Evolutionary conservation across 1,284 basidiomycete species (phyloP), one percentile per base, ranked within the genome.

Genomic region (Butyriboletus regius): DNA sequence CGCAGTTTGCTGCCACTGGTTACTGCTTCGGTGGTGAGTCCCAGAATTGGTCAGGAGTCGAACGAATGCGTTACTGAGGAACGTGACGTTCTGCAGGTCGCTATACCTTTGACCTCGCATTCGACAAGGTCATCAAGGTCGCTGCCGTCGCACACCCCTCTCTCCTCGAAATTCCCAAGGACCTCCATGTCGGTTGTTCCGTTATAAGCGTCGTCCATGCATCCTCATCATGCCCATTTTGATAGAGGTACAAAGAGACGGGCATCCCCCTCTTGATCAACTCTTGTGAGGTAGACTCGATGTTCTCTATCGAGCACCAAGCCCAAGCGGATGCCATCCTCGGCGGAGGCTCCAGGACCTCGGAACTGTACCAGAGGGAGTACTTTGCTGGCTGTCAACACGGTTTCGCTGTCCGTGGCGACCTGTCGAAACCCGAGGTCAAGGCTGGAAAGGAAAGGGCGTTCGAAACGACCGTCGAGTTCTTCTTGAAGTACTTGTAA

Each of bases 11-110:
- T 13, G 82, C 79, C 1, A 79, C 76, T 1, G 84, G 83, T 1
- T 88, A 80, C 68, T 88, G 86, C 71, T 83, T 79, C 52, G 85
- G 86, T 34, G 85, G 79, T 73, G 56, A 56, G 70, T 64, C 4
- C 5, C 24, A 7, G n/a, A 20, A 8, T 4, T 26, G 18, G 31
- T 17, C 13, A 13, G 4, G 28, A 20, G n/a, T 5, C 32, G 24
- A 8, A 33, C 4, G n/a, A 22, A 17, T 8, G 8, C 26, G 10
- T 26, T 46, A 34, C 36, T 35, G 54, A 48, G 43, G 24, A 31
- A 39, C 34, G 5, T 35, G 12, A 32, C n/a, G 17, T 4, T 18
- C 7, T 14, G 22, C 29, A 75, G 78, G 64, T 17, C 78, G 82
- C 44, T 81, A 81, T 50, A 70, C 73, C 32, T 85, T 86, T 61